Base-by-base conservation (phyloP, 352 stramenopile species). In the Phytophthora hybrid region DNA sequence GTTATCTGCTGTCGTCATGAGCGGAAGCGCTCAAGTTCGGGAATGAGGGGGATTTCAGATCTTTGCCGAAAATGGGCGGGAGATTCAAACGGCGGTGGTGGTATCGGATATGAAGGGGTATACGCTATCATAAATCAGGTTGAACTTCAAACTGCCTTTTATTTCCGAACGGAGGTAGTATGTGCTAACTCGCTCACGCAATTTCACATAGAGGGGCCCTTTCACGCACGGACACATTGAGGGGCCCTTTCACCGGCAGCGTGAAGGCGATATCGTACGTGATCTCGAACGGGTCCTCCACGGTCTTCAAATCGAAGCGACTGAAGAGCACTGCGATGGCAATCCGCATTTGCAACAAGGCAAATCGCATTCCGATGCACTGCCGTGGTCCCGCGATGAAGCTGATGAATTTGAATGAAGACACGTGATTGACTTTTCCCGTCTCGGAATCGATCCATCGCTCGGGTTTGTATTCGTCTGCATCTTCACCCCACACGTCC, bases 301-400 rank as follows among this genome's bases (percentile, higher is more conserved):
- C 26, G 0, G 66, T 75, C 21, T 63, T 54, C 39, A 87, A 41
- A 16, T 76, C 53, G 49, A 87, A 80, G 19, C 72, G 70, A 57
- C 63, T 77, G 49, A 79, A 64, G 4, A 82, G 31, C 26, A 62
- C 52, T 5, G 76, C 73, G n/a, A 76, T 72, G 31, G 66, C 67
- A 18, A 54, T 16, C 4, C 47, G 47, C 47, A 54, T 54, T 7
- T 54, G 47, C 47, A 54, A 16, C 47, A 54, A 9, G 1, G 47
- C 47, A 29, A 54, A 54, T 3, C 47, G 47, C 47, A 54, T 54
- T 19, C 19, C 47, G 9, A 80, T 75, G 61, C 79, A 77, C 54
- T 83, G 73, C 57, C 82, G 66, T n/a, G 79, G 59, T 44, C 83
- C 29, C 18, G 77, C 67, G 21, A 84, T 63, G 64, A 91, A 92